phyloP scores from a whole-genome alignment of 345 rosid genomes.

The Salix brachista region DNA sequence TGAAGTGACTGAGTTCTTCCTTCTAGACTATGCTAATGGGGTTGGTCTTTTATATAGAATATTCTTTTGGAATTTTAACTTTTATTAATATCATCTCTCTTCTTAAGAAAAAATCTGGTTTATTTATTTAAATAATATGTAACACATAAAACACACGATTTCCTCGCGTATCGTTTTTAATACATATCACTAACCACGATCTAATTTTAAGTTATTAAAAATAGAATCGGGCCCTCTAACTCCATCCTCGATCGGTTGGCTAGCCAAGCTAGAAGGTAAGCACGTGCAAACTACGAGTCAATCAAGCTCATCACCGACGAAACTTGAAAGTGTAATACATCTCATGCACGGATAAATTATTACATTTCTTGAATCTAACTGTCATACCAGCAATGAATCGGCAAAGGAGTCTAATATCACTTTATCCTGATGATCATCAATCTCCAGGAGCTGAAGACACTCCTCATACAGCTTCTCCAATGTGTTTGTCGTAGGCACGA shows the following conservation, averaged over 20 bases:
- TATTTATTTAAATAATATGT: background rate
- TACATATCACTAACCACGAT: background rate
- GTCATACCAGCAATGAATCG: constrained; percentile 28
- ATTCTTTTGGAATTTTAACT: no score
- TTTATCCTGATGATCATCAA: constrained; percentile 23
- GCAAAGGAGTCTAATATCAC: constrained; percentile 29
- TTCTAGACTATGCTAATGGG: no score
- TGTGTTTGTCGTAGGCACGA: constrained; percentile 3
- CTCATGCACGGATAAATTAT: background rate
- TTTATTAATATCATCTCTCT: no score
- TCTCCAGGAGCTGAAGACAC: constrained; percentile 38
- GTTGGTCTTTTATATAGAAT: no score
- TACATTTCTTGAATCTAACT: no score
- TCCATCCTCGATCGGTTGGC: background rate
- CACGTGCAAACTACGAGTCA: background rate
- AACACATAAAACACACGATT: background rate
- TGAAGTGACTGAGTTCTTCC: no score
- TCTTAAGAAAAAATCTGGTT: no score
- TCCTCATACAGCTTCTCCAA: constrained; percentile 44
- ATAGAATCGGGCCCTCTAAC: background rate
- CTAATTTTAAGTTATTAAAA: background rate
- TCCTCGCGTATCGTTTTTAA: background rate
- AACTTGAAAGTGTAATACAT: background rate
- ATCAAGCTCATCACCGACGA: background rate
- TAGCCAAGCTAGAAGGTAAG: background rate